Conservation (phyloP, 1,284 basidiomycete species). For the Caloboletus inedulis region DNA sequence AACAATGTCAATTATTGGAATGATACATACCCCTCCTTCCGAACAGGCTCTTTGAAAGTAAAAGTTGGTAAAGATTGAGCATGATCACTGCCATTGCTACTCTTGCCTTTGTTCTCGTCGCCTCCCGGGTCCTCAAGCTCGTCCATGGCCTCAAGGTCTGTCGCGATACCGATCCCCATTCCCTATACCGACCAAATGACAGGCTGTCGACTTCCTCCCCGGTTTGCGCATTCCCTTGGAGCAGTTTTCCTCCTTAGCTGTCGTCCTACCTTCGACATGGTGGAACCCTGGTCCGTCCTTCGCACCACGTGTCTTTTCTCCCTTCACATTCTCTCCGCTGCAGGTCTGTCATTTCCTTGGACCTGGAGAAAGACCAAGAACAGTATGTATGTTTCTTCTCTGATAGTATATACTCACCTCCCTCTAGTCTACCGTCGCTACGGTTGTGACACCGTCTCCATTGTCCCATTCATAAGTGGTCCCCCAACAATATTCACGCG, state of each 20-base stretch:
- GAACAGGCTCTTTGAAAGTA: too few relatives aligned
- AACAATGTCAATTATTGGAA: too few relatives aligned
- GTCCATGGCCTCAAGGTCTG: slow-evolving; percentile 15
- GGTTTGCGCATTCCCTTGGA: slow-evolving; percentile 40
- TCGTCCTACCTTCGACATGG: slow-evolving; percentile 39
- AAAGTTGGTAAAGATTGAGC: too few relatives aligned
- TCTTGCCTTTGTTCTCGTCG: slow-evolving; percentile 4
- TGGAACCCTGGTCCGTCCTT: slow-evolving; percentile 41
- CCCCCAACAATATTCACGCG: slow-evolving; percentile 41
- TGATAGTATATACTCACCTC: not conserved
- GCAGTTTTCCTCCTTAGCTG: slow-evolving; percentile 38
- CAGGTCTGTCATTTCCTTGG: slow-evolving; percentile 36
- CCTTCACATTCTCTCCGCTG: not conserved
- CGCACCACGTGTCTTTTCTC: not conserved
- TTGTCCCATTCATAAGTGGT: slow-evolving; percentile 44
- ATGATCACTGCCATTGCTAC: not conserved
- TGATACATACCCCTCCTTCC: too few relatives aligned
- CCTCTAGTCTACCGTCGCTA: slow-evolving; percentile 39
- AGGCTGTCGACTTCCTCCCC: slow-evolving; percentile 39
- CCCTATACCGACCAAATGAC: not conserved
- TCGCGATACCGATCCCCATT: not conserved
- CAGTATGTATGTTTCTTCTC: slow-evolving; percentile 4
- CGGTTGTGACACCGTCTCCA: slow-evolving; percentile 41
- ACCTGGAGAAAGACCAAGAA: slow-evolving; percentile 35
- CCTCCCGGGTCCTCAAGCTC: slow-evolving; percentile 18